phyloP scores from a whole-genome alignment of 192 early-diverging fungal genomes.

The Umbelopsis vinacea region DNA sequence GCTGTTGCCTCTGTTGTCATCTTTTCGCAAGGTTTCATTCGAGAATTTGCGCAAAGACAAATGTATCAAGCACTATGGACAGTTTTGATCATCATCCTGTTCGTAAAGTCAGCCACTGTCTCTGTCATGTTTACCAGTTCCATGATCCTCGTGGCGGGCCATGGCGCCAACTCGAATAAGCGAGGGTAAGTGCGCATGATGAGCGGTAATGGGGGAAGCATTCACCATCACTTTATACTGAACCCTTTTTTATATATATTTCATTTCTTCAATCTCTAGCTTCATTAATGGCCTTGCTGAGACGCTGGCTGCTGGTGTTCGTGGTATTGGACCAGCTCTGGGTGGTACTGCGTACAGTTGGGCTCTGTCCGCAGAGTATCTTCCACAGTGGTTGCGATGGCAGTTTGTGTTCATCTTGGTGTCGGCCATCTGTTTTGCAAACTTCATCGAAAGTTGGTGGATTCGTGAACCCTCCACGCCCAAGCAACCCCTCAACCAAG shows the following conservation, averaged over 20 bases:
- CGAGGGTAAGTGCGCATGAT: background rate
- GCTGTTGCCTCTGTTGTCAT: background rate
- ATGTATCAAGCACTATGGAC: background rate
- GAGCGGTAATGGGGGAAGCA: too few relatives aligned
- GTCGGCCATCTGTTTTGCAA: background rate
- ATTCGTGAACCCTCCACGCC: background rate
- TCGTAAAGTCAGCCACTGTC: background rate
- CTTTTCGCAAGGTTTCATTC: conserved; percentile 22
- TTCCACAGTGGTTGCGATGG: conserved; percentile 8
- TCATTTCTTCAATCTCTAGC: background rate
- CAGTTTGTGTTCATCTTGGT: conserved; percentile 11
- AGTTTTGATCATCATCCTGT: background rate
- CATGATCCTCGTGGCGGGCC: conserved; percentile 5
- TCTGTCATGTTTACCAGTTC: conserved; percentile 2
- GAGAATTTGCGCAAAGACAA: conserved; percentile 9
- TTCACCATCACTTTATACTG: background rate
- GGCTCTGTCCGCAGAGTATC: background rate
- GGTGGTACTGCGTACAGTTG: conserved; percentile 14
- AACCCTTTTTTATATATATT: background rate
- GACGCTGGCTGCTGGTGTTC: conserved; percentile 1
- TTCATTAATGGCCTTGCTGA: conserved; percentile 13
- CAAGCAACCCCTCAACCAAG: background rate
- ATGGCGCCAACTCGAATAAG: conserved; percentile 2
- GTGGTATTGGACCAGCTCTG: conserved; percentile 2
- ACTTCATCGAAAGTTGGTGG: conserved; percentile 9